Conservation (phyloP, 768 basidiomycete species). For the Podaxis sp. region DNA sequence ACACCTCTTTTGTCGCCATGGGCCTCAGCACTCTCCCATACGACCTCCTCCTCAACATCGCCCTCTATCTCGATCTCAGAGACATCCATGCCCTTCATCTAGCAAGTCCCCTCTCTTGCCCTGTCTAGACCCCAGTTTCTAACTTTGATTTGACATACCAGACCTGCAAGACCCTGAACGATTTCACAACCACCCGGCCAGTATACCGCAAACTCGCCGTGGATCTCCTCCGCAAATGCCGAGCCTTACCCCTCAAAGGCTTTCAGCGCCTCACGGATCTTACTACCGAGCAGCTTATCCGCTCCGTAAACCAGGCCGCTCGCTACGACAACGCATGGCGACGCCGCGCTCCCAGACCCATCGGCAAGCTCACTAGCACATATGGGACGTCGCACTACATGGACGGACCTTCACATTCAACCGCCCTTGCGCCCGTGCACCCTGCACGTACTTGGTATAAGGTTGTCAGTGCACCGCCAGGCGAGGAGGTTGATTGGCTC, state of each 20-base stretch:
- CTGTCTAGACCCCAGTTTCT: constrained; percentile 8
- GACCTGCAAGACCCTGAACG: constrained; percentile 63
- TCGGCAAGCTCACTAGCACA: constrained; percentile 30
- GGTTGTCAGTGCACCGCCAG: constrained; percentile 63
- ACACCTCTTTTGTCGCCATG: constrained; percentile 11
- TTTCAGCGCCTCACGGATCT: constrained; percentile 71
- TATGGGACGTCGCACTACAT: constrained; percentile 36
- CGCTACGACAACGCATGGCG: constrained; percentile 65
- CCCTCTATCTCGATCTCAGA: constrained; percentile 55
- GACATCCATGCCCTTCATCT: constrained; percentile 63
- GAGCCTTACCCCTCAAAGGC: constrained; percentile 66
- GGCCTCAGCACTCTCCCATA: constrained; percentile 56
- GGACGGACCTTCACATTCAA: constrained; percentile 23
- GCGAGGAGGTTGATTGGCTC: constrained; percentile 73
- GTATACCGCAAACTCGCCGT: constrained; percentile 68
- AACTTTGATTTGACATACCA: constrained; percentile 23
- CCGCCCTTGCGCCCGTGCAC: constrained; percentile 4
- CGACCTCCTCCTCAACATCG: constrained; percentile 70
- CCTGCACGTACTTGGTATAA: constrained; percentile 56
- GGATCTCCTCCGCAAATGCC: constrained; percentile 61
- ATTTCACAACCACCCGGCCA: constrained; percentile 63
- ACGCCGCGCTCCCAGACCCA: constrained; percentile 54
- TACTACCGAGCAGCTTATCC: constrained; percentile 58
- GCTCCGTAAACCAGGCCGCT: constrained; percentile 61
- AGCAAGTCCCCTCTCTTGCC: constrained; percentile 38